Evolutionary conservation across 106 monocot genomes (phyloP).

Genomic region (Dactylorhiza incarnata): DNA sequence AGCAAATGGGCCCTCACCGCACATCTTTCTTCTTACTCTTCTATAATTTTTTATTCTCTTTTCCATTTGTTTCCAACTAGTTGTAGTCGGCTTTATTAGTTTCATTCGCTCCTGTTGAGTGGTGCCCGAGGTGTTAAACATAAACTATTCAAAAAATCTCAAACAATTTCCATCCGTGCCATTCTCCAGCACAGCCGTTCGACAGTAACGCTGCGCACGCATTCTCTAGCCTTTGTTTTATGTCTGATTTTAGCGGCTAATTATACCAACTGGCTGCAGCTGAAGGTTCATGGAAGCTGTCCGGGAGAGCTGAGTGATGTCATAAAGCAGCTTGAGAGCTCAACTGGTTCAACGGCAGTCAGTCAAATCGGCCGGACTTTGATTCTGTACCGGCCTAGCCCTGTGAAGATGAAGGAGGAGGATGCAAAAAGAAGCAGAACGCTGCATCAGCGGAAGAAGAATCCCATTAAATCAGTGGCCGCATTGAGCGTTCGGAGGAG

Average conservation of each 20-base stretch:
- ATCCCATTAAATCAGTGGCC: not conserved
- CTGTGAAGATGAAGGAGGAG: constrained; percentile 71
- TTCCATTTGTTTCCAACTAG: too few relatives aligned
- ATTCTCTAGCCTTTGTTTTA: too few relatives aligned
- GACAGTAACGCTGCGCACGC: too few relatives aligned
- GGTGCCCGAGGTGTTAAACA: too few relatives aligned
- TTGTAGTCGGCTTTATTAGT: too few relatives aligned
- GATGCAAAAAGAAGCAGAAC: constrained; percentile 17
- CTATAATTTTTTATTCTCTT: too few relatives aligned
- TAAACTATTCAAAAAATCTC: too few relatives aligned
- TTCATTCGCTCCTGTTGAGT: too few relatives aligned
- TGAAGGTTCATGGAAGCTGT: constrained; percentile 84
- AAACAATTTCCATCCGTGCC: too few relatives aligned
- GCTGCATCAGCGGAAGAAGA: constrained; percentile 12
- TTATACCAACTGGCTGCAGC: constrained; percentile 25
- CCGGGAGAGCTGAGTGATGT: constrained; percentile 62
- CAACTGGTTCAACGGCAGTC: constrained; percentile 80
- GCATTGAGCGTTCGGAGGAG: constrained; percentile 6
- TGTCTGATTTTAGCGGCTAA: not conserved
- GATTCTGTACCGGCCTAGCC: constrained; percentile 87
- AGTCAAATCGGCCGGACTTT: constrained; percentile 76
- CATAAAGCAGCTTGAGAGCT: constrained; percentile 58
- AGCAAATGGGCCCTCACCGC: too few relatives aligned
- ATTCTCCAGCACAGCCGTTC: too few relatives aligned
- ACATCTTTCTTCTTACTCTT: too few relatives aligned